Base-by-base conservation (phyloP, 2,329 filamentous ascomycete species). In the Phyllosticta capitalensis region DNA sequence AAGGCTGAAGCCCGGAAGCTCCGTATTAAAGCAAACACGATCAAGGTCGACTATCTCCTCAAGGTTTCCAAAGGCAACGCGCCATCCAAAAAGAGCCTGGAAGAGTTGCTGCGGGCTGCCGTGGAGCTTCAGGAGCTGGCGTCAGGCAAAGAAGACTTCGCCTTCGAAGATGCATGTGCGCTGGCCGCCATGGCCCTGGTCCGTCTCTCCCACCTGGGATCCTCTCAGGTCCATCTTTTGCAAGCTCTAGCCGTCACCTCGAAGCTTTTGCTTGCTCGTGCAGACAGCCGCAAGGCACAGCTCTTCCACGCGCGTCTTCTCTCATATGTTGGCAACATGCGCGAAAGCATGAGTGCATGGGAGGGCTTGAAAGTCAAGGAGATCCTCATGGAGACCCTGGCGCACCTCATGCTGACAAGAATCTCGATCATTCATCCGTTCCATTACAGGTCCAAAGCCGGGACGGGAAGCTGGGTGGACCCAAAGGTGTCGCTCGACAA, bases 391-490 rank as follows among this genome's bases (percentile, higher is more conserved):
- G 59, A 61, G 21, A 61, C 59, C 20, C 51, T 61, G 14, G 48
- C 30, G 14, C 59, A 61, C 26, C 54, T 54, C 55, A 61, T 61
- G 51, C 54, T 57, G 19, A 58, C 59, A 2, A 50, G 55, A 22
- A 45, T 61, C 5, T 52, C 59, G 9, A 54, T 54, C 17, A 53
- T 33, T 12, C 45, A 61, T 19, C 59, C 55, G 5, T 55, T 54
- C 48, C 56, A 54, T 10, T 58, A 58, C 22, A 30, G 50, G 12
- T 24, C 54, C 12, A 48, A 52, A 38, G 33, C 26, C 14, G 48
- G 38, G 6, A 24, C 24, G 5, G 21, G 52, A 48, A 21, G 45
- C 26, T 55, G 55, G 12, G 19, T 33, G 10, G 59, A 61, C 22
- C 59, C 59, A 12, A 24, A 53, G 6, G 52, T 45, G 5, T 38